These are phyloP conservation scores for Dioszegia aurantiaca DNA, from an alignment of 768 basidiomycete genomes.

Conservation along the genomic window DNA sequence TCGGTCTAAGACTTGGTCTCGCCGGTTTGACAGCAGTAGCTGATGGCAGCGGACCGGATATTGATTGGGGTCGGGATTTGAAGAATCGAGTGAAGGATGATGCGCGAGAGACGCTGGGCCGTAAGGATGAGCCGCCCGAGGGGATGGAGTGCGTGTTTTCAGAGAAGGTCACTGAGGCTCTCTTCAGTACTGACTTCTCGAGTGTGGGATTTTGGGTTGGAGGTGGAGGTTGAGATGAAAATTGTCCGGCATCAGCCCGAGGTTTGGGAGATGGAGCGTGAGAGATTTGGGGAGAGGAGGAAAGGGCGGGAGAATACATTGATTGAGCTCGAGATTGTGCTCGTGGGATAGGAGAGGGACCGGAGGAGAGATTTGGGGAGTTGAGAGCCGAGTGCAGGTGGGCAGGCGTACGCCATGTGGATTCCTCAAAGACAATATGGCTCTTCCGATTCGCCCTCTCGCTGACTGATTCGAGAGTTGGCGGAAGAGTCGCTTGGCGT, in stretches of 20 bases:
- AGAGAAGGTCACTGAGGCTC: constrained; percentile 8
- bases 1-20: constrained; percentile 8
- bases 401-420: constrained; percentile 9
- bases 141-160: constrained; percentile 4
- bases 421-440: constrained; percentile 10
- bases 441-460: constrained; percentile 2
- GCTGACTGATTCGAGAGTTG: neutral
- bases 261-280: neutral
- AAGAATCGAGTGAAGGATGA: constrained; percentile 14
- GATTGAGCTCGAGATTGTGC: neutral
- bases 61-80: constrained; percentile 9
- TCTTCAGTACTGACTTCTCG: constrained; percentile 12
- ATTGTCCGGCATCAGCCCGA: neutral
- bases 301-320: neutral
- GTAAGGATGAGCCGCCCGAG: neutral
- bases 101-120: constrained; percentile 4
- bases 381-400: neutral
- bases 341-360: neutral
- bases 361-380: constrained; percentile 1
- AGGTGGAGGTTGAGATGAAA: neutral
- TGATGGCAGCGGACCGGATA: constrained; percentile 9
- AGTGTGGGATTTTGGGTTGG: neutral
- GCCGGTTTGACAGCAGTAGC: neutral
- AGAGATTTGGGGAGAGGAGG: neutral
- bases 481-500: constrained; percentile 15